These are phyloP conservation scores for Isatis tinctoria DNA, from an alignment of 345 rosid genomes.

Conservation along the genomic window DNA sequence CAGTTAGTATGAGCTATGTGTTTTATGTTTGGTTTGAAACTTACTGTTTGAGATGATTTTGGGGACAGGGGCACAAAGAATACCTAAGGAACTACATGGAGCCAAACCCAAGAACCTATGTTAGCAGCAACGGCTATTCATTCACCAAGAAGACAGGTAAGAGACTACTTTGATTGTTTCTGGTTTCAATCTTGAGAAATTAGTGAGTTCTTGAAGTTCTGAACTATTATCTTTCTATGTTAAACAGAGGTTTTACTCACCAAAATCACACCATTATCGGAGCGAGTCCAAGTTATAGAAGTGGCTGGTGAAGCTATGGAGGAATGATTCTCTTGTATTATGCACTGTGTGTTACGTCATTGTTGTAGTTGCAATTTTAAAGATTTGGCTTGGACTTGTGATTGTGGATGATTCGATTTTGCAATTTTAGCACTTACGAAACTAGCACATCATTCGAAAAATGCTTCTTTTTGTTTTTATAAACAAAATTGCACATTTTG, in stretches of 20 bases:
- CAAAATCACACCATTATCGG: constrained; percentile 57
- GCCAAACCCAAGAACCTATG: constrained; percentile 73
- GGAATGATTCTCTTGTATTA: constrained; percentile 36
- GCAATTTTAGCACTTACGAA: not conserved
- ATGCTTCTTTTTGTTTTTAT: no score
- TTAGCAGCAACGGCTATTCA: constrained; percentile 53
- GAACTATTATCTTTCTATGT: constrained; percentile 5
- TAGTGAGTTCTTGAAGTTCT: not conserved
- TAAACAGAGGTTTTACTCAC: constrained; percentile 60
- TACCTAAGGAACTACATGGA: constrained; percentile 72
- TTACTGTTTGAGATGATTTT: constrained; percentile 1
- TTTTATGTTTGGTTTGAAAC: not conserved
- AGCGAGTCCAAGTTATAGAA: constrained; percentile 29
- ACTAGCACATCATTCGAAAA: no score
- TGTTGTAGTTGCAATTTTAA: not conserved
- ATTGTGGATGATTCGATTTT: not conserved
- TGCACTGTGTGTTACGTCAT: not conserved
- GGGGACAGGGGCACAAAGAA: constrained; percentile 61
- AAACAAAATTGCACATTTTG: no score
- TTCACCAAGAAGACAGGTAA: constrained; percentile 72
- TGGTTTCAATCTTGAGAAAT: not conserved
- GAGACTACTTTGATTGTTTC: constrained; percentile 8
- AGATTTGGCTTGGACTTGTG: not conserved
- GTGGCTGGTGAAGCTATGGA: constrained; percentile 68
- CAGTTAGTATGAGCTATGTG: no score